Evolutionary conservation across 2,329 filamentous ascomycete species (phyloP), one percentile per base, ranked within the genome.

Genomic region (Hypoxylon sp.): DNA sequence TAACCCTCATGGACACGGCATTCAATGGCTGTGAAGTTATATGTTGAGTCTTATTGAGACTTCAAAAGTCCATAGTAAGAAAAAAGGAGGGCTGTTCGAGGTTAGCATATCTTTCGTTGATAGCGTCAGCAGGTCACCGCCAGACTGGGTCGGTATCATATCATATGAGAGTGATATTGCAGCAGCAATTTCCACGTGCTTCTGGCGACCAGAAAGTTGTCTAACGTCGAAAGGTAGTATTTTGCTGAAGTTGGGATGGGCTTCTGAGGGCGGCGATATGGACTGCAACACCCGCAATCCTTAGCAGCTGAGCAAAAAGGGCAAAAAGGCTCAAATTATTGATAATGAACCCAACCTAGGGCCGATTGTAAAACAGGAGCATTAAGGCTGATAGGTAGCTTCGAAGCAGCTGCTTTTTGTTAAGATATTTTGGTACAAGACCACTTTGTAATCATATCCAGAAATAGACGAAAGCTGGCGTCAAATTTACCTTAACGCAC

Each of bases 391-490:
- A 37, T 37, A 2, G 13, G 13, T 37, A 2, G 13, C 32, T 37
- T 37, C 13, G 32, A n/a, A 37, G 32, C 13, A 3, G 2, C 32
- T 15, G 3, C 13, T 17, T n/a, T 5, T 20, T 22, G 10, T 7
- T 24, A 28, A 24, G 4, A 47, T 47, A 11, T 47, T 47, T 15
- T 47, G 13, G 44, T 39, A 39, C 22, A 30, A 17, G 44, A 17
- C 44, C 44, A 24, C 32, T 32, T 19, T 22, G 30, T 37, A 5
- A 20, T n/a, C 15, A 37, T 20, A 50, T 32, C 57, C 57, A 50
- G 46, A 46, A 60, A 60, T 60, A 60, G 47, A 50, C 15, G 44
- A 60, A 60, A 47, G 49, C 50, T 59, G 43, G 43, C 19, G 32
- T 41, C 50, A 54, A 37, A 59, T 20, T 19, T n/a, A 39, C 30